Conservation (phyloP, 2,329 filamentous ascomycete genomes). For the Trichoderma breve region DNA sequence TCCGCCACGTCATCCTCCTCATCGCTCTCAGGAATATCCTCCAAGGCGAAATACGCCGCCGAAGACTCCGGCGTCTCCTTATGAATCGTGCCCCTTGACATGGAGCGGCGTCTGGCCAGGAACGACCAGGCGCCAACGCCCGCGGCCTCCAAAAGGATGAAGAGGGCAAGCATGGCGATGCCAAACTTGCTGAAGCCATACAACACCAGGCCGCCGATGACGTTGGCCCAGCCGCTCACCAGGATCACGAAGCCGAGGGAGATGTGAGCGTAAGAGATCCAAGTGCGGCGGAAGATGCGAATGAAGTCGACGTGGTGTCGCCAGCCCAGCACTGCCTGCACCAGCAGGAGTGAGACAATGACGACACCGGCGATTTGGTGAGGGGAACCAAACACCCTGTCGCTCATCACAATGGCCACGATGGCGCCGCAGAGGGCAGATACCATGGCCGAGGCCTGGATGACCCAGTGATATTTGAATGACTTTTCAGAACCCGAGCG, state of each 20-base stretch:
- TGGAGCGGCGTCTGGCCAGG: background rate
- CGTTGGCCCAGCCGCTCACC: slow-evolving; percentile 20
- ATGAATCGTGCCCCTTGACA: background rate
- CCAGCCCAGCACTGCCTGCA: slow-evolving; percentile 23
- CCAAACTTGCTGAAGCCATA: slow-evolving; percentile 15
- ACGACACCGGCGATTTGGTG: slow-evolving; percentile 23
- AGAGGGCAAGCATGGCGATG: background rate
- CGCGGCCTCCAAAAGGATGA: slow-evolving; percentile 2
- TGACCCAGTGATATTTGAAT: slow-evolving; percentile 25
- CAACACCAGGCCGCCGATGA: slow-evolving; percentile 12
- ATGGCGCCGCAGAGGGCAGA: slow-evolving; percentile 14
- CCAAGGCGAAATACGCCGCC: slow-evolving; percentile 20
- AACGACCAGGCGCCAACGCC: slow-evolving; percentile 10
- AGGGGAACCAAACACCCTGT: slow-evolving; percentile 9
- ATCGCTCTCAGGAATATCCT: slow-evolving; percentile 17
- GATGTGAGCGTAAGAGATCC: slow-evolving; percentile 24
- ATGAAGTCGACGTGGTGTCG: slow-evolving; percentile 25
- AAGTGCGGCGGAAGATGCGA: slow-evolving; percentile 23
- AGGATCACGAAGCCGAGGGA: slow-evolving; percentile 21
- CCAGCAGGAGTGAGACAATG: slow-evolving; percentile 14
- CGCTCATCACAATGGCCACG: slow-evolving; percentile 7
- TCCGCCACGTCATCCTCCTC: slow-evolving; percentile 19
- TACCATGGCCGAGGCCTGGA: slow-evolving; percentile 17
- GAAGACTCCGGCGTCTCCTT: slow-evolving; percentile 16
- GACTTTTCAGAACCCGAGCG: slow-evolving; percentile 20